Percentiles rank a stretch among this genome's conserved stretches.
phyloP scores from a whole-genome alignment of 2,329 filamentous ascomycete species.

The Aspergillus tanneri region DNA sequence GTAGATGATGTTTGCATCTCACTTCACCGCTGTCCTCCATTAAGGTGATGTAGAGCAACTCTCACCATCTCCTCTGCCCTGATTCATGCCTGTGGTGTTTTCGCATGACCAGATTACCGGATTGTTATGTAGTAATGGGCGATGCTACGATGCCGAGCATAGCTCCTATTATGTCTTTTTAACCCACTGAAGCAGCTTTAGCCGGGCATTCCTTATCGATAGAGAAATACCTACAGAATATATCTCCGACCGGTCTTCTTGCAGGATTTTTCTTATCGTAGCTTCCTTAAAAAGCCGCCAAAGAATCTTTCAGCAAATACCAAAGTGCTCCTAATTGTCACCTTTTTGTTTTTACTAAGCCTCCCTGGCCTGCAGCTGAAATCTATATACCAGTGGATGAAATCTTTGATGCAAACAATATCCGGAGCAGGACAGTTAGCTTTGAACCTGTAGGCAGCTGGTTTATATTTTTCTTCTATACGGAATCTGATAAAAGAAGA shows the following conservation, averaged over 20 bases:
- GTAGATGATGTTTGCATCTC: too few species aligned
- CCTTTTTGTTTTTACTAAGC: constrained; percentile 3
- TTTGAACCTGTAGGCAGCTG: constrained; percentile 6
- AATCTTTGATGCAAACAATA: constrained; percentile 11
- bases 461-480: constrained; percentile 9
- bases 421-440: not conserved
- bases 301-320: constrained; percentile 6
- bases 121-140: too few species aligned
- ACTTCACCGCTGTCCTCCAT: too few species aligned
- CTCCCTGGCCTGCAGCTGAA: not conserved
- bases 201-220: too few species aligned
- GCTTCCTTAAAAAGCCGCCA: constrained; percentile 1
- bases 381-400: constrained; percentile 6
- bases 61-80: too few species aligned
- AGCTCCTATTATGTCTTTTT: too few species aligned
- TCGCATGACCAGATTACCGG: too few species aligned
- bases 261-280: constrained; percentile 4
- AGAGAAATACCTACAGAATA: not conserved
- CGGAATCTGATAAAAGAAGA: constrained; percentile 5
- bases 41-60: too few species aligned
- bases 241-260: constrained; percentile 4
- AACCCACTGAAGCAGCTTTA: not conserved
- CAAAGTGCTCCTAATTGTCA: constrained; percentile 1
- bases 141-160: too few species aligned
- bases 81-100: too few species aligned